These are phyloP conservation scores for Pseudoperonospora humuli DNA, from an alignment of 352 stramenopile genomes.

Conservation along the genomic window DNA sequence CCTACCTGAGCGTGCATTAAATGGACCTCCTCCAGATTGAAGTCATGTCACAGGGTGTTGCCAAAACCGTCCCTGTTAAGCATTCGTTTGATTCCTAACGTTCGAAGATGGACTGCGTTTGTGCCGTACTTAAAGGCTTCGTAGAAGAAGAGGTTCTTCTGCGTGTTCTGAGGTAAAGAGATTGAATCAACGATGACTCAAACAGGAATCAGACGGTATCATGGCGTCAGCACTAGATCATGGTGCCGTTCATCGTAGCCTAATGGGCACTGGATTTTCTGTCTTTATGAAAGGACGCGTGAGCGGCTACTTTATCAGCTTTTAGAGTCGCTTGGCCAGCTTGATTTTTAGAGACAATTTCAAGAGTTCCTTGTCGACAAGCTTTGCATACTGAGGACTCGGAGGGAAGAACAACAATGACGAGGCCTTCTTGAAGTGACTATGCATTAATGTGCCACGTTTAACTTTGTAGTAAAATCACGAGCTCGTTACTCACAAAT, in stretches of 20 bases:
- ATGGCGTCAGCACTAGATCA: no score
- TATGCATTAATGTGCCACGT: slow-evolving; percentile 34
- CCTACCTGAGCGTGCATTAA: slow-evolving; percentile 39
- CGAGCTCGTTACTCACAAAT: no score
- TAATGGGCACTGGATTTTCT: slow-evolving; percentile 33
- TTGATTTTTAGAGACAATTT: slow-evolving; percentile 44
- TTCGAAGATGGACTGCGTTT: slow-evolving; percentile 35
- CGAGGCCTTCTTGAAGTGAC: no score
- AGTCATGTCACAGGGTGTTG: slow-evolving; percentile 6
- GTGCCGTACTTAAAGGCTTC: slow-evolving; percentile 40
- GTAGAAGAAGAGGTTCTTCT: no score
- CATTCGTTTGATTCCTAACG: slow-evolving; percentile 38
- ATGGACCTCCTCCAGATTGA: slow-evolving; percentile 37
- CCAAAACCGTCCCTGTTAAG: slow-evolving; percentile 14
- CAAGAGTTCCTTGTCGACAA: slow-evolving; percentile 28
- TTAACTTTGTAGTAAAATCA: slow-evolving; percentile 47
- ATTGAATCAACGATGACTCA: slow-evolving; percentile 45
- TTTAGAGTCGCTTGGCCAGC: slow-evolving; percentile 43
- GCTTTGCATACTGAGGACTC: no score
- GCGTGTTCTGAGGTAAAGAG: slow-evolving; percentile 40
- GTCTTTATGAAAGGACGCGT: slow-evolving; percentile 22
- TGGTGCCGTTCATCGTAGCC: slow-evolving; percentile 59
- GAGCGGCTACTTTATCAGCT: slow-evolving; percentile 42
- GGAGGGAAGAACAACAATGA: no score
- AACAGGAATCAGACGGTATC: slow-evolving; percentile 34